Base-by-base conservation (phyloP, 331 rosid species). In the Cydonia oblonga region DNA sequence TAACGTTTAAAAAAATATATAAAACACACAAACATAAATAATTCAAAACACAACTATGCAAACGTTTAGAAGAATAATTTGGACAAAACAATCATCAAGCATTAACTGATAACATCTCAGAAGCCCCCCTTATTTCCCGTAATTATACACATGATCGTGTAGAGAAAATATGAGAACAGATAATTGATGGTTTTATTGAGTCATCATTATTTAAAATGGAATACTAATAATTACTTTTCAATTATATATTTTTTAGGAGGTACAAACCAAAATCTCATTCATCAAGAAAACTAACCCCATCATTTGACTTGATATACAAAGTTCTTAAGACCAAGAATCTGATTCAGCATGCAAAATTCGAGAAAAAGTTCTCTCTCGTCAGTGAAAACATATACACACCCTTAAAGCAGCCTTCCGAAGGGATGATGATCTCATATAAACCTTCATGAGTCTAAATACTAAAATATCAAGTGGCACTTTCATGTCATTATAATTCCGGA, bases 341-440 rank as follows among this genome's bases (percentile, higher is more conserved):
- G 46, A 54, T 54, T 63, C 58, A 64, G 58, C 33, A 65, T 16
- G 40, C 69, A 38, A 53, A 61, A 46, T 28, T 35, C 1, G 52
- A 72, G 11, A 23, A 42, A 40, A 51, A 13, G 23, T 29, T 33
- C 22, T 4, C 24, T 19, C 11, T 53, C 53, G 2, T 64, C 59
- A 25, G 65, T 54, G 57, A 40, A 13, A 75, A 38, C 25, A 71
- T 49, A 68, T 60, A 86, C 95, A 25, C 77, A 95, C 99, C 99
- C 89, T 88, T 83, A 95, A 86, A 71, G 99, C 99, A 84, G 97
- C 96, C 87, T 91, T 95, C 59, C 97, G 97, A 88, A 95, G 82
- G 79, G 97, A 87, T 53, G 99, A 91, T 19, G 99, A 95, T 78
- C 90, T 89, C 85, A 95, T 76, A 68, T 91, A 91, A 75, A 72